phyloP scores from a whole-genome alignment of 2,329 filamentous ascomycete species.

The Colletotrichum navitas region DNA sequence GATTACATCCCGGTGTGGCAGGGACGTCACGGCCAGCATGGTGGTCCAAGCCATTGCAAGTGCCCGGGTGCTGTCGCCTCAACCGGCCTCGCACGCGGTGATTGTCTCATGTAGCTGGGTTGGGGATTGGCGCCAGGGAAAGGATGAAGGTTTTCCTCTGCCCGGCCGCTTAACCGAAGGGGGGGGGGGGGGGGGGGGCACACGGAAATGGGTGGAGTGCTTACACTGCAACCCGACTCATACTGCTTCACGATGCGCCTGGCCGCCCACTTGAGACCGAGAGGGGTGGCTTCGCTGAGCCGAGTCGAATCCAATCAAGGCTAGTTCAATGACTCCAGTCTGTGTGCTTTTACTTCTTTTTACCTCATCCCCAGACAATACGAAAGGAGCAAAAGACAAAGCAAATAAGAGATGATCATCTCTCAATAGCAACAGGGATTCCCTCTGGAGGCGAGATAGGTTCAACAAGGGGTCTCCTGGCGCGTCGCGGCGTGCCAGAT shows the following conservation, averaged over 20 bases:
- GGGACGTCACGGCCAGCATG: slow-evolving; percentile 31
- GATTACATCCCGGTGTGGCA: slow-evolving; percentile 36
- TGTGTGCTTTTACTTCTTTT: neutral
- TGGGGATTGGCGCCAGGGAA: slow-evolving; percentile 28
- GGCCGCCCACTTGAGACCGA: neutral
- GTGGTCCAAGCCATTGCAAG: slow-evolving; percentile 19
- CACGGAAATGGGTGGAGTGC: slow-evolving; percentile 2
- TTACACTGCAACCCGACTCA: slow-evolving; percentile 15
- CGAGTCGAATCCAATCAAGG: neutral
- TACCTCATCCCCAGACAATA: neutral
- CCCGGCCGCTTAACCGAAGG: slow-evolving; percentile 16
- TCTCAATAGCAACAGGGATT: neutral
- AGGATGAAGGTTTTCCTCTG: slow-evolving; percentile 10
- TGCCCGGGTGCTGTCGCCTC: slow-evolving; percentile 22
- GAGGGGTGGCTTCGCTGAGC: no score
- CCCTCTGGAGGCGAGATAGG: slow-evolving; percentile 28
- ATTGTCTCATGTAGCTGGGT: slow-evolving; percentile 28
- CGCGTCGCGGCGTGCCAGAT: slow-evolving; percentile 22
- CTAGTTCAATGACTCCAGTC: neutral
- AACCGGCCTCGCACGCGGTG: slow-evolving; percentile 29
- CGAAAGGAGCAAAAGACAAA: neutral
- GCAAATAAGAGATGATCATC: neutral
- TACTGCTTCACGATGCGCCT: slow-evolving; percentile 31
- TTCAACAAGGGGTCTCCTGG: slow-evolving; percentile 6
- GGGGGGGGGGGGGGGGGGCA: no score